Evolutionary conservation across 2,329 filamentous ascomycete species (phyloP).

Genomic region (Esteya vermicola): DNA sequence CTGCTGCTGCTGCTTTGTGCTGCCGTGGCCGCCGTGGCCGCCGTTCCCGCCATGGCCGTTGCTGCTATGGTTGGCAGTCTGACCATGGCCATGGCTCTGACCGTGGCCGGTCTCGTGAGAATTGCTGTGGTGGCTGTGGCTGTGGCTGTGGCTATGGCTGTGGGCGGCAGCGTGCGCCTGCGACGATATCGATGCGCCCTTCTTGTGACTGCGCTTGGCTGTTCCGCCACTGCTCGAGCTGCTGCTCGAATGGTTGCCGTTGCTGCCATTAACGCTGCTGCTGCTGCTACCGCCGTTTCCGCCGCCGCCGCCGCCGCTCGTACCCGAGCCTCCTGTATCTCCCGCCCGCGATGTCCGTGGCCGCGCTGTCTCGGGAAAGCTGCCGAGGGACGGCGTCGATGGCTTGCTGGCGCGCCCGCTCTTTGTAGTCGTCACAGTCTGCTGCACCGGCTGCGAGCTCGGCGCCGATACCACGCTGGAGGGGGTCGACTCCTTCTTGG

Average conservation of each 20-base stretch:
- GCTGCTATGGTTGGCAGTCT: conserved; percentile 6
- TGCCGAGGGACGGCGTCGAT: conserved; percentile 46
- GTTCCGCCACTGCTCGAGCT: conserved; percentile 14
- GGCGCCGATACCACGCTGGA: conserved; percentile 17
- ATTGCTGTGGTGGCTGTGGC: conserved; percentile 13
- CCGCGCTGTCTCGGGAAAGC: conserved; percentile 39
- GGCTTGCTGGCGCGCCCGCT: conserved; percentile 53
- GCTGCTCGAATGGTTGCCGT: conserved; percentile 5
- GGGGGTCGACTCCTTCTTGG: conserved; percentile 24
- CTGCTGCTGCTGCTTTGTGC: conserved; percentile 2
- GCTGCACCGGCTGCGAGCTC: neutral
- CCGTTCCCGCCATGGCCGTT: neutral
- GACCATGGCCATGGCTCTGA: conserved; percentile 2
- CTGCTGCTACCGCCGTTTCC: neutral
- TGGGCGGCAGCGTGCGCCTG: conserved; percentile 3
- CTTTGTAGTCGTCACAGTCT: conserved; percentile 31
- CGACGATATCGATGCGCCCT: conserved; percentile 27
- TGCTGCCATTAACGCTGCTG: neutral
- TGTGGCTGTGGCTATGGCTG: conserved; percentile 8
- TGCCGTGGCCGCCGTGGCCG: neutral
- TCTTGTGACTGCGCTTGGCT: conserved; percentile 46
- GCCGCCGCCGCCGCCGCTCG: neutral
- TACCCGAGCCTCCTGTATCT: conserved; percentile 13
- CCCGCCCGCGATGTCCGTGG: conserved; percentile 38
- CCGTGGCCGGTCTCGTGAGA: neutral